These are phyloP conservation scores for Globisporangium irregulare DNA, from an alignment of 352 stramenopile genomes.

Conservation along the genomic window DNA sequence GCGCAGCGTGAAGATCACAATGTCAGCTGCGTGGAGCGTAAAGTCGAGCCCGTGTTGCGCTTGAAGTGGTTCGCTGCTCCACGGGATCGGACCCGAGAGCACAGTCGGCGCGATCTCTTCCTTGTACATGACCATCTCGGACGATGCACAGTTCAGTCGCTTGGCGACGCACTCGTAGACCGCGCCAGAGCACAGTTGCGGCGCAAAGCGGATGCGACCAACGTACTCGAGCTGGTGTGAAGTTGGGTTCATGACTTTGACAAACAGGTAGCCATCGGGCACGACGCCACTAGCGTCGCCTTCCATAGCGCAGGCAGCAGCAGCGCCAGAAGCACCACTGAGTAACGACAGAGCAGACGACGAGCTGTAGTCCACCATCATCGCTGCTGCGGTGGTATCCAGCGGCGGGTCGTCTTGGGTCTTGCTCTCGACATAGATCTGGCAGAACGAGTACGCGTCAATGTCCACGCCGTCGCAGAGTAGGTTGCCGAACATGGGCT, in stretches of 20 bases:
- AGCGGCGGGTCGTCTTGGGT: constrained; percentile 32
- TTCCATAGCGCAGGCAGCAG: not conserved
- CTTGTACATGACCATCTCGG: constrained; percentile 60
- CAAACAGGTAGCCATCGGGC: constrained; percentile 47
- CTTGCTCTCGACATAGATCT: constrained; percentile 65
- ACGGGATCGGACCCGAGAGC: constrained; percentile 45
- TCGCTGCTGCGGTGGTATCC: constrained; percentile 18
- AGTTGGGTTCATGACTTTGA: constrained; percentile 56
- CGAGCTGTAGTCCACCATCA: constrained; percentile 11
- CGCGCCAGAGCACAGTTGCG: constrained; percentile 28
- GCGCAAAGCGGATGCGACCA: constrained; percentile 32
- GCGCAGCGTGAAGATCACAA: constrained; percentile 52
- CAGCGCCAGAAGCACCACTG: not conserved
- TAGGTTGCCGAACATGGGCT: constrained; percentile 64
- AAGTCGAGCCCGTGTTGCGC: constrained; percentile 17
- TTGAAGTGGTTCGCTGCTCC: constrained; percentile 17
- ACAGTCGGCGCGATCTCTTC: constrained; percentile 73
- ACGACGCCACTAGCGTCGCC: not conserved
- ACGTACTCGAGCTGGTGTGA: constrained; percentile 43
- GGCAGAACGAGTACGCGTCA: constrained; percentile 79
- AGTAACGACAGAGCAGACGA: not conserved
- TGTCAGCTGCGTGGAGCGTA: constrained; percentile 47
- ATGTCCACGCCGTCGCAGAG: constrained; percentile 80
- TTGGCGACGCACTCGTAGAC: constrained; percentile 51
- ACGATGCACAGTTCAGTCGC: constrained; percentile 34